Percentiles rank a stretch among this genome's conserved stretches.
These are phyloP conservation scores for Vanrija pseudolonga DNA, from an alignment of 1,284 basidiomycete genomes.

Conservation along the genomic window DNA sequence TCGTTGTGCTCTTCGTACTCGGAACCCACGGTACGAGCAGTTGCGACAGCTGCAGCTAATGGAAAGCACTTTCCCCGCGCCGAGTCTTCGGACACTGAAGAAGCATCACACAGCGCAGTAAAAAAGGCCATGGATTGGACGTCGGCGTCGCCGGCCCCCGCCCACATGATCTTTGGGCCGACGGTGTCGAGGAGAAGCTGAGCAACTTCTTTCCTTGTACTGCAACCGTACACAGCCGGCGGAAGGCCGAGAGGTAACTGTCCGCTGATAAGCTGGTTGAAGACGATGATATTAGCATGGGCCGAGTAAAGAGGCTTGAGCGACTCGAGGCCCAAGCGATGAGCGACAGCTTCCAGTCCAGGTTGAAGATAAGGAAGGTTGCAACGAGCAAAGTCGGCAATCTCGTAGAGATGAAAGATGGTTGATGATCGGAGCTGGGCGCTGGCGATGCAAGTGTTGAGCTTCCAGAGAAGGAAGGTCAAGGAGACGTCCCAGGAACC, in stretches of 20 bases:
- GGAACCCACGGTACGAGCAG: too few relatives aligned
- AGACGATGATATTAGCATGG: conserved; percentile 68
- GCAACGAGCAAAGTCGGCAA: conserved; percentile 51
- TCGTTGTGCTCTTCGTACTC: too few relatives aligned
- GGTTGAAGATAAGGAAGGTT: conserved; percentile 64
- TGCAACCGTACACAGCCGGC: conserved; percentile 55
- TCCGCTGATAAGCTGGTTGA: conserved; percentile 28
- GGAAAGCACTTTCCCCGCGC: conserved; percentile 20
- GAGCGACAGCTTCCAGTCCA: conserved; percentile 62
- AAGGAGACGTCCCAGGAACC: conserved; percentile 62
- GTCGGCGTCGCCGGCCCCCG: background rate
- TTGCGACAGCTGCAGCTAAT: conserved; percentile 20
- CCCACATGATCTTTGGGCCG: conserved; percentile 17
- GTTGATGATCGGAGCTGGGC: conserved; percentile 76
- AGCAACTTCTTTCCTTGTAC: conserved; percentile 24
- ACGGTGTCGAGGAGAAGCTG: conserved; percentile 19
- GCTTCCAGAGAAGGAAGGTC: conserved; percentile 70
- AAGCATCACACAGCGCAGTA: conserved; percentile 27
- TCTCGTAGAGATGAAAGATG: conserved; percentile 82
- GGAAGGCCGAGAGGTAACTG: conserved; percentile 65
- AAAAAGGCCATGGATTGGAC: conserved; percentile 14
- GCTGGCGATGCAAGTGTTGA: conserved; percentile 79
- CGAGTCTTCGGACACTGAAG: conserved; percentile 4
- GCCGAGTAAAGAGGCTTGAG: conserved; percentile 69
- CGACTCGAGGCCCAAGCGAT: conserved; percentile 63